A percentile compares a stretch with the other conserved stretches of the same genome.
Evolutionary conservation across 441 rosid genomes (phyloP).

Genomic region (Macaranga tanarius): DNA sequence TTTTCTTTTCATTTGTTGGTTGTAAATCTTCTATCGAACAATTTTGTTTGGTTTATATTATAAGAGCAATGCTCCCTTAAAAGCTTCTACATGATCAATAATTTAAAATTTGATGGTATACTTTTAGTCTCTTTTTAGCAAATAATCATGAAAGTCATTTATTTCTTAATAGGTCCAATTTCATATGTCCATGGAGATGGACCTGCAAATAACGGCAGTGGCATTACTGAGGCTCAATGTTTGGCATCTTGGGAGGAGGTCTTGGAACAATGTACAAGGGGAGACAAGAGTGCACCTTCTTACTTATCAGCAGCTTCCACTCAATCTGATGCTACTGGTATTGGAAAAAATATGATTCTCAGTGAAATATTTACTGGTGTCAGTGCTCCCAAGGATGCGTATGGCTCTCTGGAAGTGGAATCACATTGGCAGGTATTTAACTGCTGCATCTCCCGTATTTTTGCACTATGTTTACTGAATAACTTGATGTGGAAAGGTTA

Average conservation of each 20-base stretch:
- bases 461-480: neutral
- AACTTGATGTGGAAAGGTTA: neutral
- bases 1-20: neutral
- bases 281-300: slow-evolving; percentile 37
- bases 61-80: neutral
- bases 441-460: slow-evolving; percentile 3
- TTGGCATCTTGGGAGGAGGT: slow-evolving; percentile 68
- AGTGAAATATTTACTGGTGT: slow-evolving; percentile 38
- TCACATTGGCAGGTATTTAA: slow-evolving; percentile 70
- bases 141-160: slow-evolving; percentile 39
- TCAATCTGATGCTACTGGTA: slow-evolving; percentile 35
- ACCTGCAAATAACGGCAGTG: slow-evolving; percentile 29
- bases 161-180: slow-evolving; percentile 32
- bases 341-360: slow-evolving; percentile 35
- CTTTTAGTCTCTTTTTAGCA: slow-evolving; percentile 21
- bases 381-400: slow-evolving; percentile 33
- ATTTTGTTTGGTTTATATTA: slow-evolving; percentile 2
- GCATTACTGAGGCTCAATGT: slow-evolving; percentile 45
- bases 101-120: slow-evolving; percentile 22
- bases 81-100: slow-evolving; percentile 12
- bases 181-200: slow-evolving; percentile 41
- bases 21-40: neutral
- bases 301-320: slow-evolving; percentile 31
- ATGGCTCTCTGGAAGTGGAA: slow-evolving; percentile 46
- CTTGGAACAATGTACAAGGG: slow-evolving; percentile 45